Conservation (phyloP, 192 early-diverging fungal genomes). For the Backusella tuberculispora region DNA sequence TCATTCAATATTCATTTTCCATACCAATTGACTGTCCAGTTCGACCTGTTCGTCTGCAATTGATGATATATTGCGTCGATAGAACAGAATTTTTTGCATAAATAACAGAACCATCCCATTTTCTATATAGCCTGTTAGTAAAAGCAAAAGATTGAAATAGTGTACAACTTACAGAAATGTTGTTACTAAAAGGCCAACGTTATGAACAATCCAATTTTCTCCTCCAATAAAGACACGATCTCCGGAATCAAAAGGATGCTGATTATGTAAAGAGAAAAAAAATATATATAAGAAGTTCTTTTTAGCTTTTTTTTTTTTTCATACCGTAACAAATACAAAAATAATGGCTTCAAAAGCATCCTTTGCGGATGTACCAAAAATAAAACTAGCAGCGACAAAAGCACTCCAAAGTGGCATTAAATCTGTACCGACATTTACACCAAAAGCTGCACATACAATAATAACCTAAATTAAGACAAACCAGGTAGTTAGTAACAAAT, state of each 20-base stretch:
- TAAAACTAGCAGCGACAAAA: slow-evolving; percentile 80
- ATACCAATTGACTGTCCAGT: slow-evolving; percentile 57
- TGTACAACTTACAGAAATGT: slow-evolving; percentile 64
- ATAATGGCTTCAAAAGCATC: slow-evolving; percentile 83
- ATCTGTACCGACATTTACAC: slow-evolving; percentile 63
- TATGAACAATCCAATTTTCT: slow-evolving; percentile 69
- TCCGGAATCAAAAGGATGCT: slow-evolving; percentile 73
- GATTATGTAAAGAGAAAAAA: not conserved
- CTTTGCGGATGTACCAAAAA: slow-evolving; percentile 81
- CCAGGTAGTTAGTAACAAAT: too few relatives aligned
- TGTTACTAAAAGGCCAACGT: slow-evolving; percentile 82
- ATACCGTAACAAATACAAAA: slow-evolving; percentile 82
- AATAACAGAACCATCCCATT: slow-evolving; percentile 78
- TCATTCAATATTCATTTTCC: not conserved
- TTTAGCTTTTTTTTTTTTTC: slow-evolving; percentile 26
- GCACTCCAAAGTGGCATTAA: slow-evolving; percentile 71
- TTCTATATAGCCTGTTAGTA: slow-evolving; percentile 10
- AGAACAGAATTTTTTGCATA: slow-evolving; percentile 75
- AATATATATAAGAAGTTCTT: slow-evolving; percentile 18
- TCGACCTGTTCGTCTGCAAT: slow-evolving; percentile 69
- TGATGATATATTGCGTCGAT: slow-evolving; percentile 68
- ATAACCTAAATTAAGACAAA: slow-evolving; percentile 20
- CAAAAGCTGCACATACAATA: slow-evolving; percentile 50
- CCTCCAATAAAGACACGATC: slow-evolving; percentile 78
- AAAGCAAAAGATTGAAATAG: not conserved